These are phyloP conservation scores for Dictyostelium brefeldianum DNA, from an alignment of 78 protist species.

Conservation along the genomic window DNA sequence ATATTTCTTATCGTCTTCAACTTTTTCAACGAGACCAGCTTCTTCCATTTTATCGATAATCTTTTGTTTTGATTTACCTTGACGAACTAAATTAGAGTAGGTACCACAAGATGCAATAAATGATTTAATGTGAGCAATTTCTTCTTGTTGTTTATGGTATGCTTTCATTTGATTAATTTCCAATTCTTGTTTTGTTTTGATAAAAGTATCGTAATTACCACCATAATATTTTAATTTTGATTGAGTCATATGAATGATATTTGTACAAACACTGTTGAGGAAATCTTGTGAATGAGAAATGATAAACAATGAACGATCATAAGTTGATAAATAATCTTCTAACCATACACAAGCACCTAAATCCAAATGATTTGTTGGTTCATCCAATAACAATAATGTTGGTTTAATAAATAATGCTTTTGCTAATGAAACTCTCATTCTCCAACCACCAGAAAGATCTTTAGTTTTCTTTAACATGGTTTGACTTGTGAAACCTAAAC, in stretches of 20 bases:
- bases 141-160: slow-evolving; percentile 94
- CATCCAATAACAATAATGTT: slow-evolving; percentile 91
- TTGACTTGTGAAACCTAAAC: slow-evolving; percentile 89
- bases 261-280: slow-evolving; percentile 93
- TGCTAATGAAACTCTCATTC: slow-evolving; percentile 95
- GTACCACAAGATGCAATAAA: slow-evolving; percentile 89
- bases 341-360: slow-evolving; percentile 95
- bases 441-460: slow-evolving; percentile 94
- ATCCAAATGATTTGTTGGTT: slow-evolving; percentile 96
- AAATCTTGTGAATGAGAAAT: slow-evolving; percentile 94
- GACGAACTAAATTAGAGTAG: slow-evolving; percentile 87
- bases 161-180: slow-evolving; percentile 89
- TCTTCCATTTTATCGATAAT: slow-evolving; percentile 90
- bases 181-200: slow-evolving; percentile 86
- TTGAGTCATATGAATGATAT: slow-evolving; percentile 90
- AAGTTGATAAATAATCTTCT: slow-evolving; percentile 90
- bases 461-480: slow-evolving; percentile 74
- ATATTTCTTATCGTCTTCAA: slow-evolving; percentile 75
- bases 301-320: slow-evolving; percentile 87
- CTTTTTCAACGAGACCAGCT: slow-evolving; percentile 91
- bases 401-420: slow-evolving; percentile 90
- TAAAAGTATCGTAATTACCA: slow-evolving; percentile 89
- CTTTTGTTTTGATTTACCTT: slow-evolving; percentile 75
- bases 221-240: slow-evolving; percentile 84
- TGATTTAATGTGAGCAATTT: slow-evolving; percentile 94